A percentile compares a stretch with the other conserved stretches of the same genome.
Conservation (phyloP, 2,329 filamentous ascomycete species). For the Alternaria arborescens region DNA sequence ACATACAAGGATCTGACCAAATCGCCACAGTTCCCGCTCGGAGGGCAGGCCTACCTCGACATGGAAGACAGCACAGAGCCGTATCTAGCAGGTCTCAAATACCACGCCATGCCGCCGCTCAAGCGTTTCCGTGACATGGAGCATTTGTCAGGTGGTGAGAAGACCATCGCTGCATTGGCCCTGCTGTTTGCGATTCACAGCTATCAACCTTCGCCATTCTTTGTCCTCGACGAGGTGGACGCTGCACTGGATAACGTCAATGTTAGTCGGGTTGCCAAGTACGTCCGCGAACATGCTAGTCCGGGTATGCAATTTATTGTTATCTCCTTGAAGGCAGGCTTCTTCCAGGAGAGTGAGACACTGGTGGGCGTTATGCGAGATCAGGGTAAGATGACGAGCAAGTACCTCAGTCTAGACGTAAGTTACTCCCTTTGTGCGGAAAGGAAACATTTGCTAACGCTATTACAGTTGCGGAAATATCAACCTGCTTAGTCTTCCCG, state of each 20-base stretch:
- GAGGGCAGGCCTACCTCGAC: slow-evolving; percentile 86
- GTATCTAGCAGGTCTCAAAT: slow-evolving; percentile 94
- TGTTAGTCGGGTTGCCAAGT: slow-evolving; percentile 94
- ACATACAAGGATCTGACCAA: slow-evolving; percentile 97
- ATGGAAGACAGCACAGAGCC: slow-evolving; percentile 97
- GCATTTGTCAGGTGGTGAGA: slow-evolving; percentile 94
- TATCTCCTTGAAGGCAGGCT: slow-evolving; percentile 91
- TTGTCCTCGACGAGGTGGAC: slow-evolving; percentile 97
- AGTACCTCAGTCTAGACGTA: slow-evolving; percentile 93
- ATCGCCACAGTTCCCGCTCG: slow-evolving; percentile 89
- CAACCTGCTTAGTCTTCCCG: slow-evolving; percentile 2
- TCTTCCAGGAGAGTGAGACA: slow-evolving; percentile 97
- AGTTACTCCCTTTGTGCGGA: slow-evolving; percentile 56
- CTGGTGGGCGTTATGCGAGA: slow-evolving; percentile 95
- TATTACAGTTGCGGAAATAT: slow-evolving; percentile 16
- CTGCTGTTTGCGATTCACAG: slow-evolving; percentile 96
- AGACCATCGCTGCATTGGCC: slow-evolving; percentile 98
- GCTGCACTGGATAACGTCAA: slow-evolving; percentile 98
- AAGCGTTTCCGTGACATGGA: slow-evolving; percentile 99
- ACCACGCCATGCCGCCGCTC: slow-evolving; percentile 97
- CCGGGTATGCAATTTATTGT: slow-evolving; percentile 99
- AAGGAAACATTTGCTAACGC: background rate
- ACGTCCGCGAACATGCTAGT: slow-evolving; percentile 90
- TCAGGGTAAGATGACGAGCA: slow-evolving; percentile 90
- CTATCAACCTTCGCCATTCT: slow-evolving; percentile 95